Evolutionary conservation across 495 filamentous ascomycete genomes (phyloP), one percentile per base, ranked within the genome.

Genomic region (Aspergillus panamensis): DNA sequence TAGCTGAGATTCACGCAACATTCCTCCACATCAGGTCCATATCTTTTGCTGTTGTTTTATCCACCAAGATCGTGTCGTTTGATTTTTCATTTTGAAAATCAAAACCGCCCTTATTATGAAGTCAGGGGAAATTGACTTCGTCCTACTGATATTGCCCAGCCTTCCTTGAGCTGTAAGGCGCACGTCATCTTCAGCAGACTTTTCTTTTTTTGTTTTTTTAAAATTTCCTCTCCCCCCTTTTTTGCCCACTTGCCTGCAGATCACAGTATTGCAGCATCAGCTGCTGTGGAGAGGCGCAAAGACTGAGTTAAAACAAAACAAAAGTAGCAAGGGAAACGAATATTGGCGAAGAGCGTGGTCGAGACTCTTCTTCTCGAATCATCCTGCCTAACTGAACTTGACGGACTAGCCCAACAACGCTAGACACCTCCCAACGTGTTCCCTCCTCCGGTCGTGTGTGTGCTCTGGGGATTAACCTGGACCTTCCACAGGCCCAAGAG

Each of bases 361-460:
- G 25, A 25, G 25, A 25, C 25, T 25, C 25, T 25, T 25, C 25
- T 25, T 25, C 25, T 25, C 25, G 25, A 25, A 25, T 25, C 25
- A 25, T 25, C 25, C 25, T n/a, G 25, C 25, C 25, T 25, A 25
- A 25, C 25, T 5, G 6, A 30, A 58, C 42, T 45, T 5, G 50
- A 48, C 31, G 20, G 56, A 48, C 40, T 52, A 58, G 55, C 30
- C 55, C 39, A 51, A 42, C 39, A 51, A 42, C 35, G 48, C 40
- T 47, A 35, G 30, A 17, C 32, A 14, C 32, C 14, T 43, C 55
- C 35, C 40, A 25, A 37, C 13, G n/a, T 33, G 17, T 39, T 32
- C 45, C 37, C 35, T 29, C 9, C 39, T 35, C 40, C 61, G 57
- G 61, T 60, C 61, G 61, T 57, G 61, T 60, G 57, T 48, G 40